These are phyloP conservation scores for Porodaedalea pini DNA, from an alignment of 1,284 basidiomycete genomes.

Conservation along the genomic window DNA sequence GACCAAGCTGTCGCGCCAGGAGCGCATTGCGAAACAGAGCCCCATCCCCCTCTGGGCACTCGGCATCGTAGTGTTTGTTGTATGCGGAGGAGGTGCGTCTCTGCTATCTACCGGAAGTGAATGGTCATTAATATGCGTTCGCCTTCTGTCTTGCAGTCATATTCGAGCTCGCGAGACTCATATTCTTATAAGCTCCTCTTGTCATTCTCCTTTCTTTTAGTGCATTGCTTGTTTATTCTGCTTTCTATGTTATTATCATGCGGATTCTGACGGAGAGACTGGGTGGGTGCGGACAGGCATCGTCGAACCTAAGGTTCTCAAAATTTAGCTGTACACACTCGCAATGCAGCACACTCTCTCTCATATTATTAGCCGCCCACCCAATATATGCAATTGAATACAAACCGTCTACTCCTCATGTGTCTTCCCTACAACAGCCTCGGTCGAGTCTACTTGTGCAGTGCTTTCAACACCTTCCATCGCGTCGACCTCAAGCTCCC, in stretches of 20 bases:
- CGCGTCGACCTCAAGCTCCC: constrained; percentile 69
- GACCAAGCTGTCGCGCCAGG: constrained; percentile 65
- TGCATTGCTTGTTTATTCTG: neutral
- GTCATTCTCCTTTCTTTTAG: neutral
- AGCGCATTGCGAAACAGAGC: constrained; percentile 63
- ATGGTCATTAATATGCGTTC: neutral
- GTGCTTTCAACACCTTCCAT: constrained; percentile 70
- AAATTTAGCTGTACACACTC: neutral
- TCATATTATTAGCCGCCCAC: too few relatives aligned
- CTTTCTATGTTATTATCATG: neutral
- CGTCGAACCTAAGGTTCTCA: too few relatives aligned
- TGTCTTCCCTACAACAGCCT: neutral
- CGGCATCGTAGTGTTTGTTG: constrained; percentile 64
- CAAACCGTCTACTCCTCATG: neutral
- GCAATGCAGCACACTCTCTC: neutral
- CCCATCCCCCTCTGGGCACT: constrained; percentile 70
- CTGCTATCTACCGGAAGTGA: neutral
- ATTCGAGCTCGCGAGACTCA: constrained; percentile 62
- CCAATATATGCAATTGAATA: neutral
- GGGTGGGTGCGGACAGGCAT: neutral
- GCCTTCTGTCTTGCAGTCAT: constrained; percentile 44
- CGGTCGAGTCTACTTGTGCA: constrained; percentile 17
- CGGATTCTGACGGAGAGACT: neutral
- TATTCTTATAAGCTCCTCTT: constrained; percentile 51
- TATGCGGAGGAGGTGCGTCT: constrained; percentile 70